These are phyloP conservation scores for grape (Vitis vinifera) DNA, from an alignment of 164 flowering plant genomes.

Conservation along the genomic window ASM3070453v1 NC_081821.1:1800001-1800500, in stretches of 20 bases:
- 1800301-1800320: background rate
- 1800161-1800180: background rate
- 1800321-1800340: background rate
- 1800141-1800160: background rate
- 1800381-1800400: conserved; percentile 42
- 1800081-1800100: background rate
- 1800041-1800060: background rate
- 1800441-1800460: conserved; percentile 72
- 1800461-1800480: conserved; percentile 70
- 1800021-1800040: conserved; percentile 1
- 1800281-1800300: conserved; percentile 4
- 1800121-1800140: background rate
- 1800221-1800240: conserved; percentile 4
- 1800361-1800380: conserved; percentile 30
- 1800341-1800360: background rate
- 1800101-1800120: background rate
- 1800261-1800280: background rate
- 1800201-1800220: background rate
- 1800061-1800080: background rate
- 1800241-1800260: conserved; percentile 1
- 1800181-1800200: background rate
- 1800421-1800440: conserved; percentile 77
- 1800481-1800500: conserved; percentile 35
- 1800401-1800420: conserved; percentile 58
- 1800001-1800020: background rate